These are phyloP conservation scores for Vigna radiata DNA, from an alignment of 306 rosid genomes.

Conservation along the genomic window DNA sequence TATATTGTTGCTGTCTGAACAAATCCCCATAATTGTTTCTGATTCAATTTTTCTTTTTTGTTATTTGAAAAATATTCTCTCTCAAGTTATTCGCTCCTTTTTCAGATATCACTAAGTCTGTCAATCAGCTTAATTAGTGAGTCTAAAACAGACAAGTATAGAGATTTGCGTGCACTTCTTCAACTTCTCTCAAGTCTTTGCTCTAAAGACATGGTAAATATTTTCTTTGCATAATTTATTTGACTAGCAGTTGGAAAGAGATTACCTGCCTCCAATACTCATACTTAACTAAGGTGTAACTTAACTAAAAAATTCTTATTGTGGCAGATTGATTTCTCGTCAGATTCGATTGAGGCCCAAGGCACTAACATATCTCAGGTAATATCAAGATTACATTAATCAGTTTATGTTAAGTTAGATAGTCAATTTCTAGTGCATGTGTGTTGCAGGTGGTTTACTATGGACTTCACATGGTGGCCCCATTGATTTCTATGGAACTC, in stretches of 20 bases:
- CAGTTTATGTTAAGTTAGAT: slow-evolving; percentile 30
- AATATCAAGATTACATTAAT: slow-evolving; percentile 35
- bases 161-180: slow-evolving; percentile 97
- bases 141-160: slow-evolving; percentile 85
- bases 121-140: slow-evolving; percentile 83
- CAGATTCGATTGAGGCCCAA: slow-evolving; percentile 74
- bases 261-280: slow-evolving; percentile 35
- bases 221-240: slow-evolving; percentile 21
- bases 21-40: not conserved
- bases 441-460: slow-evolving; percentile 87
- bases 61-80: slow-evolving; percentile 32
- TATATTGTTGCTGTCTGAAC: slow-evolving; percentile 1
- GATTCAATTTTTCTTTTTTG: slow-evolving; percentile 21
- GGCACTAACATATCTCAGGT: slow-evolving; percentile 95
- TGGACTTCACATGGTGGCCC: slow-evolving; percentile 90
- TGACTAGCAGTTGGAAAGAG: slow-evolving; percentile 34
- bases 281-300: slow-evolving; percentile 27
- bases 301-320: slow-evolving; percentile 43
- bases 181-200: slow-evolving; percentile 95
- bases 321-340: slow-evolving; percentile 90
- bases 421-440: slow-evolving; percentile 44
- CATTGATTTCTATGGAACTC: slow-evolving; percentile 87
- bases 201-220: slow-evolving; percentile 85
- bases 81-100: slow-evolving; percentile 43
- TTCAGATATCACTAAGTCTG: slow-evolving; percentile 83